phyloP scores from a whole-genome alignment of 78 protist genomes.

The Dictyostelium intermedium region DNA sequence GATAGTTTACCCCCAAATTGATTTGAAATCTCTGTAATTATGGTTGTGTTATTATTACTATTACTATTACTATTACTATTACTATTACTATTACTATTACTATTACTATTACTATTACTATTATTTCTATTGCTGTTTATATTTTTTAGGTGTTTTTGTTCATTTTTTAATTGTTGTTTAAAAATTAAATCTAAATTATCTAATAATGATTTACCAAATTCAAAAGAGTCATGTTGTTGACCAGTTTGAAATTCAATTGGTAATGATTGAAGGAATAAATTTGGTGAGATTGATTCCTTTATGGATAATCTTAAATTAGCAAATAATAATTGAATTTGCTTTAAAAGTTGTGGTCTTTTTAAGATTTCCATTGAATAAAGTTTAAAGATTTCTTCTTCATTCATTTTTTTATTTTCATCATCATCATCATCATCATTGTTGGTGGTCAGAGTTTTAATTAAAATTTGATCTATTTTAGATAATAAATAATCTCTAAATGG shows the following conservation, averaged over 20 bases:
- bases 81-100: neutral
- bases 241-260: slow-evolving; percentile 28
- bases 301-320: neutral
- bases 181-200: slow-evolving; percentile 21
- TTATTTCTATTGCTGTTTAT: neutral
- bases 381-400: neutral
- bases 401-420: neutral
- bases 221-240: slow-evolving; percentile 53
- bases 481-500: slow-evolving; percentile 16
- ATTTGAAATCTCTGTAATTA: neutral
- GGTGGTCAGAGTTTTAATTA: neutral
- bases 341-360: neutral
- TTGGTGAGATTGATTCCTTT: slow-evolving; percentile 8
- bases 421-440: neutral
- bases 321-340: slow-evolving; percentile 36
- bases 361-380: neutral
- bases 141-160: neutral
- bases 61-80: neutral
- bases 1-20: slow-evolving; percentile 27
- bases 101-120: neutral
- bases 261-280: neutral
- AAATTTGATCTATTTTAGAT: neutral
- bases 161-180: slow-evolving; percentile 5
- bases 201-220: slow-evolving; percentile 30
- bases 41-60: neutral